phyloP scores from a whole-genome alignment of 768 basidiomycete genomes.

The Hydnomerulius pinastri region DNA sequence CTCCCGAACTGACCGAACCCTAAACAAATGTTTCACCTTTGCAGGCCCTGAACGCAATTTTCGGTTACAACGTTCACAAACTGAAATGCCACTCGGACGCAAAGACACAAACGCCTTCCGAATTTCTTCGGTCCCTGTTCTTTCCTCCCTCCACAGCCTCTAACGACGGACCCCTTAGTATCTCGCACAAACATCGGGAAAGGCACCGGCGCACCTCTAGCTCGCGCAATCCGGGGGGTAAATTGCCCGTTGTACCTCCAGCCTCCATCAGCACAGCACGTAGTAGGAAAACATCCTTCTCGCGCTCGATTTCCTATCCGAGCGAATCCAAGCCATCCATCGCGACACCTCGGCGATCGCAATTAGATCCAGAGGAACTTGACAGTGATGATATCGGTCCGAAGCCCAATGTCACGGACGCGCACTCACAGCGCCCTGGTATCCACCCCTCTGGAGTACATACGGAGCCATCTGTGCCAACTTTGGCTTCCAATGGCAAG shows the following conservation, averaged over 20 bases:
- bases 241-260: conserved; percentile 14
- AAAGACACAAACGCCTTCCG: conserved; percentile 19
- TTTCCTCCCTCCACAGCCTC: conserved; percentile 26
- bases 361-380: conserved; percentile 13
- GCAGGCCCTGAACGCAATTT: conserved; percentile 60
- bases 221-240: conserved; percentile 21
- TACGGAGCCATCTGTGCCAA: conserved; percentile 18
- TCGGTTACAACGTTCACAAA: conserved; percentile 60
- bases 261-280: conserved; percentile 22
- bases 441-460: conserved; percentile 10
- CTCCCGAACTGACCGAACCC: conserved; percentile 1
- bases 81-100: conserved; percentile 45
- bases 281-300: conserved; percentile 27
- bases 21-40: conserved; percentile 12
- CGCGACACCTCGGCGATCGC: conserved; percentile 13
- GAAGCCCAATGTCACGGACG: neutral
- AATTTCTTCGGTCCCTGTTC: conserved; percentile 42
- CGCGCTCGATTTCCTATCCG: conserved; percentile 21
- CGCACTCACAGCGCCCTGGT: conserved; percentile 7
- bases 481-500: conserved; percentile 10
- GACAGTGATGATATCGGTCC: conserved; percentile 1
- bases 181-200: conserved; percentile 15
- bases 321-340: conserved; percentile 19
- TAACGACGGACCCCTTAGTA: conserved; percentile 10
- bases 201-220: conserved; percentile 21